A percentile compares a stretch with the other conserved stretches of the same genome.
Evolutionary conservation across 2,329 filamentous ascomycete genomes (phyloP).

Genomic region (Penicillium sp.): DNA sequence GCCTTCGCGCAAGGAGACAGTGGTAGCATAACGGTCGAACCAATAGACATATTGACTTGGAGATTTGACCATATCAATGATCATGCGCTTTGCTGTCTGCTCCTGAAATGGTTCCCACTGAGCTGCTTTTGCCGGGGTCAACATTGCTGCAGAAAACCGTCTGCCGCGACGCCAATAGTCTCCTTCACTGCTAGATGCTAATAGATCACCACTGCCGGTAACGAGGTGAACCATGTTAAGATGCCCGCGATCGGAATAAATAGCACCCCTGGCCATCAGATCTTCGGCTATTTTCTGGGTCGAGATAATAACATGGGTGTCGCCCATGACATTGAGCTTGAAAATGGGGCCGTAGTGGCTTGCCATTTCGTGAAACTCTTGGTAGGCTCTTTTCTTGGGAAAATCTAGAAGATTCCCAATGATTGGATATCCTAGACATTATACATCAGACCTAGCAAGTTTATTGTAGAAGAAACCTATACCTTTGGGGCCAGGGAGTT

Average conservation of each 20-base stretch:
- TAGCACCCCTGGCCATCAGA: background rate
- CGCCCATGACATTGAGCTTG: background rate
- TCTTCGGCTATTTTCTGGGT: background rate
- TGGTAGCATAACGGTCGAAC: background rate
- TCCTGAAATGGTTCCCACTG: background rate
- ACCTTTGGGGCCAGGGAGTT: background rate
- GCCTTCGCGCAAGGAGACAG: background rate
- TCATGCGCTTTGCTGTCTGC: background rate
- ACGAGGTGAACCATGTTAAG: background rate
- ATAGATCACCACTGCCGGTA: background rate
- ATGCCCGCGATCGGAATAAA: background rate
- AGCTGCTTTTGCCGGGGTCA: background rate
- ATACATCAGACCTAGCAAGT: background rate
- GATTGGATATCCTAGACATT: background rate
- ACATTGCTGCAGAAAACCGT: background rate
- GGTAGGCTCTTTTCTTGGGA: background rate
- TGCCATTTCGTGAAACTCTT: background rate
- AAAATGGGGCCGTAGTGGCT: background rate
- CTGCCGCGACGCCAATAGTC: background rate
- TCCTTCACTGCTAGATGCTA: background rate
- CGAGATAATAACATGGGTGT: background rate
- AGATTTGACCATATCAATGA: background rate
- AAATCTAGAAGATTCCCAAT: background rate
- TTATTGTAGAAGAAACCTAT: background rate
- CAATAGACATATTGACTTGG: background rate